phyloP scores from a whole-genome alignment of 768 basidiomycete genomes.

The Suillus subalutaceus region DNA sequence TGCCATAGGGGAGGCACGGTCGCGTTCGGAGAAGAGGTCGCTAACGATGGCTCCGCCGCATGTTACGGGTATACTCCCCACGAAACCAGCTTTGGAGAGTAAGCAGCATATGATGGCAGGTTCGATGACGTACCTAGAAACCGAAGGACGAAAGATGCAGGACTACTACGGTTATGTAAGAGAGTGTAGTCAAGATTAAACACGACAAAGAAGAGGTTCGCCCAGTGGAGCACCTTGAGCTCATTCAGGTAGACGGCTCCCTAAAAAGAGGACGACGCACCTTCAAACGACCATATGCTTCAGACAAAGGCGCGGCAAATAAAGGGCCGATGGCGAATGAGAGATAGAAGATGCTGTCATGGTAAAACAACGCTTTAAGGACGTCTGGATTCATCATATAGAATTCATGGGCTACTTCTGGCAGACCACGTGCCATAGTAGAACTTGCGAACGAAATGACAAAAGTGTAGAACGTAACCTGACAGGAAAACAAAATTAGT shows the following conservation, averaged over 20 bases:
- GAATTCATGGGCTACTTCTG: background rate
- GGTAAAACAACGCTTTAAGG: background rate
- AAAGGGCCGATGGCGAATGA: background rate
- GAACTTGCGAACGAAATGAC: background rate
- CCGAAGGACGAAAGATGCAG: slow-evolving; percentile 57
- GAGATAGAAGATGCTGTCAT: background rate
- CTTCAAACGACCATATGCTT: slow-evolving; percentile 28
- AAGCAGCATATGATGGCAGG: background rate
- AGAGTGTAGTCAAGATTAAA: background rate
- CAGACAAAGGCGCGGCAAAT: background rate
- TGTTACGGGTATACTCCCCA: slow-evolving; percentile 65
- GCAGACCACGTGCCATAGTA: background rate
- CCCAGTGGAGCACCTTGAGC: background rate
- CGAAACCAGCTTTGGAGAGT: slow-evolving; percentile 53
- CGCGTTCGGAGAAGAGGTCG: slow-evolving; percentile 67
- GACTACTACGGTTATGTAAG: background rate
- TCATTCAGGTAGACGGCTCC: background rate
- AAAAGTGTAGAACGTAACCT: background rate
- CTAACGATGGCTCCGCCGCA: slow-evolving; percentile 65
- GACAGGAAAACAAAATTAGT: background rate
- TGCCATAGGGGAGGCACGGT: slow-evolving; percentile 71
- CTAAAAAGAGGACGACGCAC: background rate
- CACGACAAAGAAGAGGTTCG: background rate
- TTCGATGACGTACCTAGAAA: slow-evolving; percentile 55
- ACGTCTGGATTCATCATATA: background rate